Base-by-base conservation (phyloP, 352 stramenopile species). In the Phytophthora cactorum region DNA sequence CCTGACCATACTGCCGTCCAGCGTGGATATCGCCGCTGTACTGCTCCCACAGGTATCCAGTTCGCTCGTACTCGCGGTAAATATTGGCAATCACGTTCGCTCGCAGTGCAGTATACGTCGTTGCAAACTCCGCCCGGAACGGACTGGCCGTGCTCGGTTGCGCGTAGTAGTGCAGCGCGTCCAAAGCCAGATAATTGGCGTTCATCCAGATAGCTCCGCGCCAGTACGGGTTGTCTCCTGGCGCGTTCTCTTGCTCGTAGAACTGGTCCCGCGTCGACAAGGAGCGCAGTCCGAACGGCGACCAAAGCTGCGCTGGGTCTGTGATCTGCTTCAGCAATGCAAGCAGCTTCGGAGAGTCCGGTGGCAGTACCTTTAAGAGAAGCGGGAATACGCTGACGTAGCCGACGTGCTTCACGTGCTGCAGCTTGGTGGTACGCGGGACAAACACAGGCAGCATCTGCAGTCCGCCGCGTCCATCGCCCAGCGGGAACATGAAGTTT, bases 131-230 rank as follows among this genome's bases (percentile, higher is more conserved):
- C 0, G 47, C 44, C 39, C 82, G 78, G 58, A 79, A 89, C 39
- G 82, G 77, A 63, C 77, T 84, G 14, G 62, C 64, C 4, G 67
- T 79, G 11, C 52, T 67, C 1, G 70, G 64, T 22, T 83, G 52
- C 17, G 76, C 79, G 57, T 97, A 97, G 68, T 94, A 61, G 54
- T 96, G 77, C 29, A 97, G 76, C 25, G 90, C 88, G 66, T 85
- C 76, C 31, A 98, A 62, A 51, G 90, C 91, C 28, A 98, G 74
- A 68, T 97, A 98, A 76, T 98, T 98, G 14, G 91, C 69, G 64
- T 97, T 97, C 56, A 98, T 93, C 95, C 95, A 98, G 60, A 98
- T 97, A 39, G 93, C 82, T 39, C 95, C 95, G 52, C 95, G 86
- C 95, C 95, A 98, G 76, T 97, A 97, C 31, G 92, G 91, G 39